phyloP scores from a whole-genome alignment of 1,284 basidiomycete genomes.

The Trametes polyzona region DNA sequence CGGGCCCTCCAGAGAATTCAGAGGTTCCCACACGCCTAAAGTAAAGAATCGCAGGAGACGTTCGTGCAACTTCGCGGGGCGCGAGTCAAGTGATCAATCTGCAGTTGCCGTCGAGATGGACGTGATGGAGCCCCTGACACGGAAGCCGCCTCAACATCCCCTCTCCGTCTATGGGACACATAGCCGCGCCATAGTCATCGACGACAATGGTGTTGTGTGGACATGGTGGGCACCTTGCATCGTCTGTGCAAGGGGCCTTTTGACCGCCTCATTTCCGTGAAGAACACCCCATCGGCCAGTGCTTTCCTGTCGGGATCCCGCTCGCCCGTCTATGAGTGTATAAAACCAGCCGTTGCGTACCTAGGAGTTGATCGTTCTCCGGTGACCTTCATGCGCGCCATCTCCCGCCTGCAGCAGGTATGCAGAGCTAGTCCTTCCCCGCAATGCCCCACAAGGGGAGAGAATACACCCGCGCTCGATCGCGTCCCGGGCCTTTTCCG shows the following conservation, averaged over 20 bases:
- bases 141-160: not conserved
- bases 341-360: not conserved
- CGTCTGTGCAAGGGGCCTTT: not conserved
- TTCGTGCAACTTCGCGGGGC: no score
- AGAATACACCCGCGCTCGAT: not conserved
- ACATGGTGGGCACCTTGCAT: no score
- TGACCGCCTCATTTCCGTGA: constrained; percentile 10
- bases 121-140: no score
- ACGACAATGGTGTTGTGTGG: not conserved
- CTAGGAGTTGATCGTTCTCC: no score
- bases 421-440: no score
- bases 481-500: not conserved
- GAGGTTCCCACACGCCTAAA: no score
- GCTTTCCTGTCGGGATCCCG: constrained; percentile 5
- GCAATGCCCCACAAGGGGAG: no score
- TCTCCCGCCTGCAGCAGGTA: constrained; percentile 2
- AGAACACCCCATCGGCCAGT: not conserved
- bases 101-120: no score
- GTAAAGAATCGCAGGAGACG: no score
- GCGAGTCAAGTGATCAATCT: no score
- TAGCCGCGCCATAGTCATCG: not conserved
- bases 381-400: not conserved
- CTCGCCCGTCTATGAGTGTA: not conserved
- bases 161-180: not conserved
- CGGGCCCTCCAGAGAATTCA: no score